These are phyloP conservation scores for Cercophora newfieldiana DNA, from an alignment of 495 filamentous ascomycete genomes.

Conservation along the genomic window DNA sequence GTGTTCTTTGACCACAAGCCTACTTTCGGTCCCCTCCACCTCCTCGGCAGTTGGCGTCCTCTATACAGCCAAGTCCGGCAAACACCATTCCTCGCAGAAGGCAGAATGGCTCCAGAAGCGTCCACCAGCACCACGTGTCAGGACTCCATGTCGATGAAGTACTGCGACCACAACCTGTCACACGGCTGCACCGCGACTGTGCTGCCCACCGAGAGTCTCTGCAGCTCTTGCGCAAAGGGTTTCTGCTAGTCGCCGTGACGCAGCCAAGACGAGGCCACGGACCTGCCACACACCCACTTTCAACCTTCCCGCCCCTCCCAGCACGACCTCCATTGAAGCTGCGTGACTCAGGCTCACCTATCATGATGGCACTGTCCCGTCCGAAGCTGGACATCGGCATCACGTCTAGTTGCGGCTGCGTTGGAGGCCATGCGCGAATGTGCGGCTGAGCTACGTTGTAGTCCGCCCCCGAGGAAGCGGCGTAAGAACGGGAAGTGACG, in stretches of 20 bases:
- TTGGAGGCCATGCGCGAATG: too few species aligned
- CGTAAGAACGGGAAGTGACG: too few species aligned
- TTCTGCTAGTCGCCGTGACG: slow-evolving; percentile 8
- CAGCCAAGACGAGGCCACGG: not conserved
- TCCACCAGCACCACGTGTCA: not conserved
- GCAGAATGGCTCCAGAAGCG: not conserved
- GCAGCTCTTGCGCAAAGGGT: slow-evolving; percentile 7
- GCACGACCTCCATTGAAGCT: not conserved
- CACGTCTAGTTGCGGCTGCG: too few species aligned
- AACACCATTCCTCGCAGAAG: not conserved
- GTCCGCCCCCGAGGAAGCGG: too few species aligned
- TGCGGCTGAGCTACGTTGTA: too few species aligned
- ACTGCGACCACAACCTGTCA: slow-evolving; percentile 8
- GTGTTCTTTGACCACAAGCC: not conserved
- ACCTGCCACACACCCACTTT: not conserved
- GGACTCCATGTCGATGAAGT: slow-evolving; percentile 12
- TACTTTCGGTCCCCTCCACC: not conserved
- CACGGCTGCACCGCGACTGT: slow-evolving; percentile 8
- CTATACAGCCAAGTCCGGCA: not conserved
- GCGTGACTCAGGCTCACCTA: not conserved
- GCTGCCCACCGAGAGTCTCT: not conserved
- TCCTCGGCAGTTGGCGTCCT: not conserved
- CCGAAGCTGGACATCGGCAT: too few species aligned
- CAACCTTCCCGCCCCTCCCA: not conserved
- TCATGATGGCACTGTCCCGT: too few species aligned